Base-by-base conservation (phyloP, 73 alveolate species). In the Paramecium sexaurelia region DNA sequence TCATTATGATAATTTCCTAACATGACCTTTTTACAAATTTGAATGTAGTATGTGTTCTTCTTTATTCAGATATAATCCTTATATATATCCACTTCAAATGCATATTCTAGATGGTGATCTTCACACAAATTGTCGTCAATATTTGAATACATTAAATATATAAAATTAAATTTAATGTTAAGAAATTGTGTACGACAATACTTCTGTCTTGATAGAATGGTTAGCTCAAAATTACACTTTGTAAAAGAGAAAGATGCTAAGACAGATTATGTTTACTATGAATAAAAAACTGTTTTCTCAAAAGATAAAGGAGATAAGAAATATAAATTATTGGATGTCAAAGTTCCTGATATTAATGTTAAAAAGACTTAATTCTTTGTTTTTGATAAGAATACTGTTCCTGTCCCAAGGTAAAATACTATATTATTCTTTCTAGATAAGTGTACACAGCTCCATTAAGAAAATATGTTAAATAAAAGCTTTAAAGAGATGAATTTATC, bases 371-470 rank as follows among this genome's bases (percentile, higher is more conserved):
- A 78, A 78, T 78, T 29, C 33, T 78, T 10, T n/a, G 55, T 78
- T 36, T 78, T 78, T 43, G 90, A 78, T 78, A 78, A 43, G 41
- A 43, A 40, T 78, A 78, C 90, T 24, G 90, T 78, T 33, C 90
- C 90, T 19, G 71, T 78, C 1, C 71, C 68, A 24, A 78, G 90
- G 90, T 71, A 66, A 51, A 5, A 13, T 66, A 22, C 5, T 15
- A 37, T 37, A 71, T 37, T 32, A n/a, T 71, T 7, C 37, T 71
- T n/a, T n/a, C 66, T 71, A 71, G 86, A 71, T 39, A 78, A 41
- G 90, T 78, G 24, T 78, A 78, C 19, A 61, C 29, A 37, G 75
- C 90, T 11, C 90, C 90, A 40, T 17, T 78, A 7, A 78, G 33
- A 24, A 78, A 43, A 43, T 22, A 17, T 35, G 56, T 69, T 15